Evolutionary conservation across 306 rosid species (phyloP).

Genomic region (Dalbergia cultrata): DNA sequence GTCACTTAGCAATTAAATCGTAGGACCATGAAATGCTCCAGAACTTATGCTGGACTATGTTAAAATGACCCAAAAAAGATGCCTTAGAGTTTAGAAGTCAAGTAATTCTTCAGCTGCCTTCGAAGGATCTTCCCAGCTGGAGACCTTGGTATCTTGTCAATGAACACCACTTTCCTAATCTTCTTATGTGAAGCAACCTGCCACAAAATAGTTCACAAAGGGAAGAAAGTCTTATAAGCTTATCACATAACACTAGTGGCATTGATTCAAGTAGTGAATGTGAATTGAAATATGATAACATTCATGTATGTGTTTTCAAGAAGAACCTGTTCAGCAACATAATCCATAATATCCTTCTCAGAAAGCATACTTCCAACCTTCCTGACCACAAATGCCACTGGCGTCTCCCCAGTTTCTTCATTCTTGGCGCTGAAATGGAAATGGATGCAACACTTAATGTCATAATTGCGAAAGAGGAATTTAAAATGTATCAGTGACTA

Average conservation of each 20-base stretch:
- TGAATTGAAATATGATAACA: conserved; percentile 36
- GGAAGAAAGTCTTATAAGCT: background rate
- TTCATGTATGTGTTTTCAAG: conserved; percentile 3
- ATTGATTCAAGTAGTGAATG: conserved; percentile 35
- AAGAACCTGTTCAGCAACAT: conserved; percentile 72
- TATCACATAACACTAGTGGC: background rate
- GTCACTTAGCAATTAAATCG: too few species aligned
- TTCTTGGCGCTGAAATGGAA: conserved; percentile 57
- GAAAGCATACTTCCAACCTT: conserved; percentile 68
- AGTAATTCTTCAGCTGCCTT: conserved; percentile 57
- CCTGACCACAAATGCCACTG: conserved; percentile 85
- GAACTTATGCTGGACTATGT: too few species aligned
- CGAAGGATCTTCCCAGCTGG: conserved; percentile 86
- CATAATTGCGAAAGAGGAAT: conserved; percentile 1
- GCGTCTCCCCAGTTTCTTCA: conserved; percentile 78
- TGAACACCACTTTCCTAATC: conserved; percentile 78
- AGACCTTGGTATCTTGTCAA: conserved; percentile 74
- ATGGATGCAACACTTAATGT: conserved; percentile 36
- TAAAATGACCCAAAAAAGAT: background rate
- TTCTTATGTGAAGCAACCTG: conserved; percentile 91
- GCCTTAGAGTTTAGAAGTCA: conserved; percentile 64
- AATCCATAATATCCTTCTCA: conserved; percentile 58
- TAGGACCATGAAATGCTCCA: too few species aligned
- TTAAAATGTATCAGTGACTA: background rate
- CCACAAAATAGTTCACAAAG: background rate